Evolutionary conservation across 2,329 filamentous ascomycete genomes (phyloP).

Genomic region (Cladosporium sp.): DNA sequence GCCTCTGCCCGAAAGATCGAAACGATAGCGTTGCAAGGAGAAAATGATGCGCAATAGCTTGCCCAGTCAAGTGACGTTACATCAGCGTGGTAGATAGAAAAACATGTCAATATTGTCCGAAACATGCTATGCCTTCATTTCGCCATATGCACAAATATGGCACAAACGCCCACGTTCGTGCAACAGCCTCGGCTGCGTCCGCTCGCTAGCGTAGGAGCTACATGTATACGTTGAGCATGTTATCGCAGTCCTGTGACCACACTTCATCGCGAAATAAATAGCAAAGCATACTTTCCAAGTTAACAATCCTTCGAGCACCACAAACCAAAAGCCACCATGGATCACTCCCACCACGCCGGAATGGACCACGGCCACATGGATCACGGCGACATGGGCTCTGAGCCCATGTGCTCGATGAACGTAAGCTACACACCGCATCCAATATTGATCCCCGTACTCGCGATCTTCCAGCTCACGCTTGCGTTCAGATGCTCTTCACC

Average conservation of each 20-base stretch:
- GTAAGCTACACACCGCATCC: slow-evolving; percentile 47
- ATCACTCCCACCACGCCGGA: slow-evolving; percentile 17
- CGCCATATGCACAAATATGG: neutral
- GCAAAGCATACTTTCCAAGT: neutral
- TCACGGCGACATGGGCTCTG: slow-evolving; percentile 56
- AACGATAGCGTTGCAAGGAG: too few relatives aligned
- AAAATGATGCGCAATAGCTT: too few relatives aligned
- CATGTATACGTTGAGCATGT: slow-evolving; percentile 2
- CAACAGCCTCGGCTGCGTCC: neutral
- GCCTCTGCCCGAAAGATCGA: too few relatives aligned
- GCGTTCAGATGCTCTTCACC: slow-evolving; percentile 86
- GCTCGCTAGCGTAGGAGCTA: neutral
- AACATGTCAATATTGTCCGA: too few relatives aligned
- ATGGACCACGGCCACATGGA: slow-evolving; percentile 56
- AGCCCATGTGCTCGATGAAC: slow-evolving; percentile 80
- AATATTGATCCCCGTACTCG: neutral
- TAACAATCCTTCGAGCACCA: neutral
- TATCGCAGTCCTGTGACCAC: neutral
- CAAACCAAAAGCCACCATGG: neutral
- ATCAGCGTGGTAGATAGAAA: too few relatives aligned
- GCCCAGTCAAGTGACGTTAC: too few relatives aligned
- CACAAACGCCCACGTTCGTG: too few relatives aligned
- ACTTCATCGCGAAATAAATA: neutral
- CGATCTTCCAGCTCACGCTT: neutral
- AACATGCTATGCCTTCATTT: too few relatives aligned